A percentile compares a stretch with the other conserved stretches of the same genome.
Evolutionary conservation across 305 asterid species (phyloP).

Genomic region (Rubia tinctorum): DNA sequence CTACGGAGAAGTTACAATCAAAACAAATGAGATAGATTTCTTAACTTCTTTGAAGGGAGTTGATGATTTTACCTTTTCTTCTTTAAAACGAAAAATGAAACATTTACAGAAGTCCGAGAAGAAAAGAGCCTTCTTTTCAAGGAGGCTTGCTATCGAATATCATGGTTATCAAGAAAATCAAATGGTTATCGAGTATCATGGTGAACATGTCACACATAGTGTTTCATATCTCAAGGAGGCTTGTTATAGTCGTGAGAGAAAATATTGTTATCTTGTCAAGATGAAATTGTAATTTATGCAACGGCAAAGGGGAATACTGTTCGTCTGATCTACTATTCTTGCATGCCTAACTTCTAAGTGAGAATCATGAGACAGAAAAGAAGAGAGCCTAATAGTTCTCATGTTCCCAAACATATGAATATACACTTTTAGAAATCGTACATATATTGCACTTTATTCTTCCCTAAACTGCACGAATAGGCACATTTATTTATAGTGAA

Average conservation of each 20-base stretch:
- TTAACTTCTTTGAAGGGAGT: slow-evolving; percentile 6
- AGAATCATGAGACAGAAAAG: slow-evolving; percentile 92
- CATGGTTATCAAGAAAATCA: slow-evolving; percentile 99
- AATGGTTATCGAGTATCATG: slow-evolving; percentile 93
- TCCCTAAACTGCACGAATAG: no score
- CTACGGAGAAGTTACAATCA: no score
- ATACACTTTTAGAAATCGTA: no score
- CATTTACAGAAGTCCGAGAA: slow-evolving; percentile 80
- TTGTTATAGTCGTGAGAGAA: slow-evolving; percentile 64
- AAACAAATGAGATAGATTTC: no score
- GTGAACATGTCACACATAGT: slow-evolving; percentile 87
- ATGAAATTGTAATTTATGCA: slow-evolving; percentile 92
- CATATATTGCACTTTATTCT: no score
- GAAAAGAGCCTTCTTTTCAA: slow-evolving; percentile 66
- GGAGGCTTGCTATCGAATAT: slow-evolving; percentile 97
- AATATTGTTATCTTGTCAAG: slow-evolving; percentile 98
- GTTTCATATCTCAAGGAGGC: slow-evolving; percentile 91
- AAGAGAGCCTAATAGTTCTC: no score
- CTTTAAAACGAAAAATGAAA: no score
- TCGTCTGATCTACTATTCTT: slow-evolving; percentile 97
- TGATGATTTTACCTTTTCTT: no score
- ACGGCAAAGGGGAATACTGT: slow-evolving; percentile 78
- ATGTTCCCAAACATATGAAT: no score
- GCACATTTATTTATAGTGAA: no score
- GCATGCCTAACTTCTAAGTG: slow-evolving; percentile 95